Evolutionary conservation across 371 early-diverging fungal genomes (phyloP).

Genomic region (Apophysomyces variabilis): DNA sequence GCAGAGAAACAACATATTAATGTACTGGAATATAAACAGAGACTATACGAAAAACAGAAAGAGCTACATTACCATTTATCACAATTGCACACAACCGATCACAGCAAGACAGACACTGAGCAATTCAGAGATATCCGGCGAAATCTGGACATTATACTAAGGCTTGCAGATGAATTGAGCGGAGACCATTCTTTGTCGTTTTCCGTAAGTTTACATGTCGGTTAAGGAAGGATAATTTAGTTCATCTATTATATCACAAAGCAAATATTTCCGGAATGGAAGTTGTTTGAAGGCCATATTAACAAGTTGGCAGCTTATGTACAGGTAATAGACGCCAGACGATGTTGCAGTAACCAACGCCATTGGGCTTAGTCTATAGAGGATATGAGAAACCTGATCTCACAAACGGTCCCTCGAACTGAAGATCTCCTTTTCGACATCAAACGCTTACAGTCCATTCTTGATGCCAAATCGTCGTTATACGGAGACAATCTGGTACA

Average conservation of each 20-base stretch:
- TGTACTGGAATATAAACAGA: constrained; percentile 19
- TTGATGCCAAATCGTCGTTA: constrained; percentile 33
- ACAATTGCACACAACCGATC: constrained; percentile 26
- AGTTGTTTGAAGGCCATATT: constrained; percentile 35
- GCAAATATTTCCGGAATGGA: constrained; percentile 52
- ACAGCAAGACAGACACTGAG: constrained; percentile 22
- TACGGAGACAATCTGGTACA: constrained; percentile 49
- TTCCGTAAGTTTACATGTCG: constrained; percentile 22
- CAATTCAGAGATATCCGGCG: constrained; percentile 32
- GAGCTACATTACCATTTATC: constrained; percentile 28
- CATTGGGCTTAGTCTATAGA: constrained; percentile 33
- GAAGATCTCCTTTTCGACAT: constrained; percentile 42
- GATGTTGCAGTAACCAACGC: neutral
- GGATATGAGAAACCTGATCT: constrained; percentile 44
- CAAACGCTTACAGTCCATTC: constrained; percentile 32
- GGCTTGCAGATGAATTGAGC: constrained; percentile 40
- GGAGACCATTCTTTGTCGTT: constrained; percentile 39
- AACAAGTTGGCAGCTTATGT: constrained; percentile 40
- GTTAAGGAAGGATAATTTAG: neutral
- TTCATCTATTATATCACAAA: neutral
- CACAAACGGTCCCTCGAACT: constrained; percentile 36
- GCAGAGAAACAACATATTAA: constrained; percentile 23
- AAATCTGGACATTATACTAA: constrained; percentile 31
- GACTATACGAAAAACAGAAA: constrained; percentile 25
- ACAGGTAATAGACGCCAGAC: constrained; percentile 24